Base-by-base conservation (phyloP, 2,329 filamentous ascomycete species). In the Fusarium citri region DNA sequence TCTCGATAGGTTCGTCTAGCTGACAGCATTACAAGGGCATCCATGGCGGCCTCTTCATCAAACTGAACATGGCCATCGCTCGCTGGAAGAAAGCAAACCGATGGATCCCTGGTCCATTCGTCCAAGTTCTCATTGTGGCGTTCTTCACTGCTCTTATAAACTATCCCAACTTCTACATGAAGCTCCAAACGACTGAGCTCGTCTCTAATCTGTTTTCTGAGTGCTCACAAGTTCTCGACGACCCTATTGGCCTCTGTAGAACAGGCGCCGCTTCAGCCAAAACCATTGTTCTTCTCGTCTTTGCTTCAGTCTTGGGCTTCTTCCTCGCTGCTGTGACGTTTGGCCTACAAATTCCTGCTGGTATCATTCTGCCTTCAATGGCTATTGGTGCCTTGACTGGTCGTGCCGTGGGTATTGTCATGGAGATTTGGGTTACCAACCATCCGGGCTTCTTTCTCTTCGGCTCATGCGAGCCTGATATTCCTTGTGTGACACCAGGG, bases 161-260 rank as follows among this genome's bases (percentile, higher is more conserved):
- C 83, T 99, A 94, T 75, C 96, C 96, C 14, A 97, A 98, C 80
- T 91, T 94, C 59, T 98, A 98, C 80, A 97, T 98, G 91, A 92
- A 96, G 72, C 92, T 94, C 6, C 95, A 98, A 78, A 89, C 92
- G 23, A 94, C 94, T 0, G 94, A 98, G 78, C 89, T 99, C 5
- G 94, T 98, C 18, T 94, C 94, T 66, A 92, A 91, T 60, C 88
- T 99, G 28, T 98, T 99, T 78, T 89, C 94, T 11, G 95, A 99
- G 81, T 99, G 96, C 79, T 90, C 90, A 6, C 89, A 91, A 69
- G 87, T 94, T 22, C 86, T 90, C 22, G 93, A 97, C 73, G 96
- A 99, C 81, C 91, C 91, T 58, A 92, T 98, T 61, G 94, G 93
- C 34, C 89, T 99, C 23, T 99, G 96, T 84, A 94, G 94, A 78